Conservation (phyloP, 2,329 filamentous ascomycete species). For the Colletotrichum scovillei region DNA sequence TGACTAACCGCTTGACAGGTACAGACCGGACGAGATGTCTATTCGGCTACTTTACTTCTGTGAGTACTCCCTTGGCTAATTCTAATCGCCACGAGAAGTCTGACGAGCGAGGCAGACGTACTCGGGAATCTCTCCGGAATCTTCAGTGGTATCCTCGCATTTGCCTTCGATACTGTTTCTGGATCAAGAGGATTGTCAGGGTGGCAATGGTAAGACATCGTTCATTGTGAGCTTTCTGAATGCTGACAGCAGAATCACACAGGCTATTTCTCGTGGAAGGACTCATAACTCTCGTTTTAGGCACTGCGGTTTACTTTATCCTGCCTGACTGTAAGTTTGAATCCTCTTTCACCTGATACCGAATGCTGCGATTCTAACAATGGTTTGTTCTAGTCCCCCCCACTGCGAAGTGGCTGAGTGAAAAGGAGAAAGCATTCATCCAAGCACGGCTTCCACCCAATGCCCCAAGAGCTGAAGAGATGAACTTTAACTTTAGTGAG, state of each 20-base stretch:
- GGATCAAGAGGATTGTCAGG: conserved; percentile 48
- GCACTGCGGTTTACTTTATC: conserved; percentile 61
- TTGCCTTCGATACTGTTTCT: conserved; percentile 53
- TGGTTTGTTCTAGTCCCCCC: conserved; percentile 53
- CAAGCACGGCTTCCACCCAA: conserved; percentile 58
- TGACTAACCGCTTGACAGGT: conserved; percentile 34
- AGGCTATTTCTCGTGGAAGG: conserved; percentile 58
- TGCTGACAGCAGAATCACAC: not conserved
- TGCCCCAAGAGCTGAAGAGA: conserved; percentile 53
- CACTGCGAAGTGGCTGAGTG: conserved; percentile 56
- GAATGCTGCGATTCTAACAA: conserved; percentile 47
- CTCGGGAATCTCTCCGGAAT: conserved; percentile 54
- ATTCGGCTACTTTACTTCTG: conserved; percentile 58
- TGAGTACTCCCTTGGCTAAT: conserved; percentile 38
- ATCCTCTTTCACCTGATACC: conserved; percentile 44
- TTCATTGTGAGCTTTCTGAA: not conserved
- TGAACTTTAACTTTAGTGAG: conserved; percentile 53
- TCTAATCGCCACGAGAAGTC: too few relatives aligned
- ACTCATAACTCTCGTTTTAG: conserved; percentile 56
- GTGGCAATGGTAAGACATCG: conserved; percentile 44
- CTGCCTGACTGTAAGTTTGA: conserved; percentile 60
- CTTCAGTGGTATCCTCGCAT: conserved; percentile 55
- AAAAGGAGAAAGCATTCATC: conserved; percentile 59
- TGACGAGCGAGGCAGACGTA: conserved; percentile 28
- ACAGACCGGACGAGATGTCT: conserved; percentile 59